Conservation (phyloP, 305 asterid genomes). For the Fraxinus latifolia region DNA sequence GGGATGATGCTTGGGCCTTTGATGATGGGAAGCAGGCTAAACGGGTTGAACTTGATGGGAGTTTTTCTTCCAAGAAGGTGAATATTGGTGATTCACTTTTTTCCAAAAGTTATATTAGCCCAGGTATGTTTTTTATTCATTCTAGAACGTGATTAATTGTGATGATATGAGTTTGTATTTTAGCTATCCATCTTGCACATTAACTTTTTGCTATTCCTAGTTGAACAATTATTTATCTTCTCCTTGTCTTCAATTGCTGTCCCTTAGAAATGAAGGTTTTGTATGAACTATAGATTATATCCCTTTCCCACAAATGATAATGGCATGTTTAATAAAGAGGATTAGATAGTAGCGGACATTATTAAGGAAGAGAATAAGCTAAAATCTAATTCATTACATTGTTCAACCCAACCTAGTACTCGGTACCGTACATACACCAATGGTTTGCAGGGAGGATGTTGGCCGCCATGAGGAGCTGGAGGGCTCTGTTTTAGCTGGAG, state of each 20-base stretch:
- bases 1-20: constrained; percentile 45
- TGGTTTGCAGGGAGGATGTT: not conserved
- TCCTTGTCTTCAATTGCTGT: not conserved
- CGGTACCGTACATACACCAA: not conserved
- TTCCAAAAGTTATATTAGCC: constrained; percentile 36
- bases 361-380: not conserved
- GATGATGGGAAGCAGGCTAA: constrained; percentile 48
- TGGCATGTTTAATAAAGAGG: not conserved
- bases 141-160: not conserved
- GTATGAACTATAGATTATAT: not conserved
- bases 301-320: not conserved
- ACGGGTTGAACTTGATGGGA: constrained; percentile 33
- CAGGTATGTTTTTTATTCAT: constrained; percentile 40
- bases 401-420: not conserved
- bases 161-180: not conserved
- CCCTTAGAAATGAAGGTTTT: not conserved
- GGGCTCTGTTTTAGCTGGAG: not conserved
- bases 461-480: not conserved
- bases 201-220: not conserved
- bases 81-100: constrained; percentile 33
- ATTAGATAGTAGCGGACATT: not conserved
- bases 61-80: constrained; percentile 33
- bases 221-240: not conserved
- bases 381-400: not conserved
- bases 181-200: not conserved